Evolutionary conservation across 495 filamentous ascomycete genomes (phyloP), one percentile per base, ranked within the genome.

Genomic region (Neurospora sp.): DNA sequence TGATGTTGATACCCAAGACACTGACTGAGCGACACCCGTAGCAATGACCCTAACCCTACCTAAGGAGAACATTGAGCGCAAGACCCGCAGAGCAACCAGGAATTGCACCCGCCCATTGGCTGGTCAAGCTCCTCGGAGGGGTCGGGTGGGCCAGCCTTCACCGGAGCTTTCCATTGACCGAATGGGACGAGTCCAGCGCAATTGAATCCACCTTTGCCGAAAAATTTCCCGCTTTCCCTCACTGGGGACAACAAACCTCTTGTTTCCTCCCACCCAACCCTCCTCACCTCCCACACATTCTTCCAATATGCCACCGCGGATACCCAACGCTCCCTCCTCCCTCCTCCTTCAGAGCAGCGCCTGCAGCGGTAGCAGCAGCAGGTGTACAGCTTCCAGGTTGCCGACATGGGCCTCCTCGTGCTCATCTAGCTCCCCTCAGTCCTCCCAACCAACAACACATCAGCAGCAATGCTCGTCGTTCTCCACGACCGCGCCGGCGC

Each of bases 271-370:
- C 71, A 40, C 61, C 20, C 74, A 42, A 70, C 72, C 38, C 71
- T 48, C 59, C 39, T 71, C 66, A 73, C 39, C 41, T 44, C 73
- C 41, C 71, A 37, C 71, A 69, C 37, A 70, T 70, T 74, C 69
- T 39, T 39, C 70, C 39, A 68, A 68, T 41, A 81, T 81, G 79
- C 78, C 79, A 31, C 78, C 79, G 39, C 79, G 78, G 76, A 74
- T 79, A 78, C 73, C 53, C 12, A 66, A 66, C 31, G 27, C 53
- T 66, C 53, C 53, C 27, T 66, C 53, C 53, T 66, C 53, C 35
- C 53, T 66, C 53, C 53, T 66, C 27, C 31, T 66, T 14, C 53
- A 66, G 53, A 66, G 53, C 53, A 66, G 53, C 27, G 27, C 53
- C 53, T 66, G 53, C 53, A 37, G 53, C 53, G 53, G 53, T 35